Evolutionary conservation across 768 basidiomycete genomes (phyloP).

Genomic region (Amanita polypyramis): DNA sequence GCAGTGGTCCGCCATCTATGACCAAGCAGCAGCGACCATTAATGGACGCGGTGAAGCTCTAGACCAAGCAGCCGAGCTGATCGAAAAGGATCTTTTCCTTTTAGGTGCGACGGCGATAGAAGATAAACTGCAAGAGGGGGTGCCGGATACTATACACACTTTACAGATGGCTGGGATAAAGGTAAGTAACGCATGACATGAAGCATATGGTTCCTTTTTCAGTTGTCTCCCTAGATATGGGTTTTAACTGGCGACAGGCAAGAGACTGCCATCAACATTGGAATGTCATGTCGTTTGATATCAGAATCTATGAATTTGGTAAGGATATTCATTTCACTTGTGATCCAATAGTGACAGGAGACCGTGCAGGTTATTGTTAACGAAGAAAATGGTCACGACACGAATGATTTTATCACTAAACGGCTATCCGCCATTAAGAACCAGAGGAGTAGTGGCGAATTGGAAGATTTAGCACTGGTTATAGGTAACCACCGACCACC

Average conservation of each 20-base stretch:
- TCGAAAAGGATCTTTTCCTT: constrained; percentile 88
- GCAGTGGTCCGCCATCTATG: constrained; percentile 82
- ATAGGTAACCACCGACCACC: constrained; percentile 51
- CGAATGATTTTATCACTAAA: constrained; percentile 79
- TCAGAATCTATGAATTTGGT: constrained; percentile 99
- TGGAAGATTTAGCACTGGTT: constrained; percentile 89
- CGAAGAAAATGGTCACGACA: constrained; percentile 73
- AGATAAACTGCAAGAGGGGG: constrained; percentile 97
- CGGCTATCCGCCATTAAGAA: constrained; percentile 88
- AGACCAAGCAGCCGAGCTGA: constrained; percentile 89
- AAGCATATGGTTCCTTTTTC: neutral
- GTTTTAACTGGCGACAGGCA: constrained; percentile 96
- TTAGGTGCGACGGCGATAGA: constrained; percentile 98
- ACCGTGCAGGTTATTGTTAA: constrained; percentile 78
- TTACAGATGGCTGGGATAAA: constrained; percentile 98
- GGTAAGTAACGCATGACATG: constrained; percentile 21
- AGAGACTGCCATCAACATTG: constrained; percentile 99
- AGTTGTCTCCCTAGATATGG: constrained; percentile 57
- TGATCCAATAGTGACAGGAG: neutral
- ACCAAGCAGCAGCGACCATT: constrained; percentile 90
- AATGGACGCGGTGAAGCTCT: constrained; percentile 92
- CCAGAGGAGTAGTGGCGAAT: constrained; percentile 82
- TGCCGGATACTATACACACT: constrained; percentile 96
- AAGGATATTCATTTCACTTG: constrained; percentile 13
- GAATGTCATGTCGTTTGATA: constrained; percentile 93